These are phyloP conservation scores for Lyophyllum decastes DNA, from an alignment of 768 basidiomycete genomes.

Conservation along the genomic window DNA sequence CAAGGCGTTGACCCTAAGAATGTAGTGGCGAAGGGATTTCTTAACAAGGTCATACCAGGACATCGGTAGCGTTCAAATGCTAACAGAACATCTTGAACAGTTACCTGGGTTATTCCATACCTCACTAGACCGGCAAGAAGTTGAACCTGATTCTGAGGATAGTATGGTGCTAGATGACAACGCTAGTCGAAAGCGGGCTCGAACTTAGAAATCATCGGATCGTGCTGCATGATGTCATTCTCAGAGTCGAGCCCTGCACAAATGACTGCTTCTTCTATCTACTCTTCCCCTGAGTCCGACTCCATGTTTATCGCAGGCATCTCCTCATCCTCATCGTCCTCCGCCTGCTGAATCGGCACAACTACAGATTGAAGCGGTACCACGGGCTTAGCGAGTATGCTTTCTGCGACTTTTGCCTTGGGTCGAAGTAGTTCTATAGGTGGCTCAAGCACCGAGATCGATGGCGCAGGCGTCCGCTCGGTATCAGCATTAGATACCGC, in stretches of 20 bases:
- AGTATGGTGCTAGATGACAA: slow-evolving; percentile 23
- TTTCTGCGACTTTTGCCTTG: slow-evolving; percentile 1
- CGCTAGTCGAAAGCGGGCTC: slow-evolving; percentile 37
- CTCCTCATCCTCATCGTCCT: slow-evolving; percentile 54
- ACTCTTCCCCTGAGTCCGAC: slow-evolving; percentile 74
- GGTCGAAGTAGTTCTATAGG: slow-evolving; percentile 1
- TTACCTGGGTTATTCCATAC: slow-evolving; percentile 10
- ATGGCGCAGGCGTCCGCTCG: background rate
- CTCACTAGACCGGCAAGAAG: slow-evolving; percentile 2
- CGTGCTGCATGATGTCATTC: background rate
- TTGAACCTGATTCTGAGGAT: slow-evolving; percentile 33
- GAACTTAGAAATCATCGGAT: slow-evolving; percentile 13
- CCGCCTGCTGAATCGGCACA: slow-evolving; percentile 8
- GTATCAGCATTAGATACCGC: background rate
- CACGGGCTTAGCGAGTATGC: background rate
- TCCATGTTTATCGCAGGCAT: slow-evolving; percentile 79
- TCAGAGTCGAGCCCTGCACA: background rate
- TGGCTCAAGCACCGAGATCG: background rate
- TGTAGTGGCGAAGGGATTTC: slow-evolving; percentile 50
- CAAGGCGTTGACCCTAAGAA: slow-evolving; percentile 60
- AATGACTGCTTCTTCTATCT: background rate
- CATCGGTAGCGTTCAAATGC: background rate
- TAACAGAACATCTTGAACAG: slow-evolving; percentile 4
- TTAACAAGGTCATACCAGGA: slow-evolving; percentile 44
- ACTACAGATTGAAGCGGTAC: background rate